Base-by-base conservation (phyloP, 495 filamentous ascomycete genomes). In the Symbiotaphrina buchneri region DNA sequence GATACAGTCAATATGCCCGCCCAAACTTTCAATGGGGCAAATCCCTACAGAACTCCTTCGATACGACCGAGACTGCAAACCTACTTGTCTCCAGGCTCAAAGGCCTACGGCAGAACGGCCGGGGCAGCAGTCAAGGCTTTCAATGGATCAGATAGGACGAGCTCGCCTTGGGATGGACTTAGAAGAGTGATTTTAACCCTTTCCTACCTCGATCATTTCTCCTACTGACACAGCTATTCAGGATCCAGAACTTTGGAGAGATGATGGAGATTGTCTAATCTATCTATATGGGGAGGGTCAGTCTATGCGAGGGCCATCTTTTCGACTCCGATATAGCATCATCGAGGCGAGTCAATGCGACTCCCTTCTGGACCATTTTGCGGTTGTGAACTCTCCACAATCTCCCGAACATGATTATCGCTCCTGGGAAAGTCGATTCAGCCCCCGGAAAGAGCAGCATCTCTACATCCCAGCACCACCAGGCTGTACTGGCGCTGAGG, bases 191-290 rank as follows among this genome's bases (percentile, higher is more conserved):
- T n/a, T n/a, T n/a, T n/a, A n/a, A n/a, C n/a, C n/a, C n/a, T n/a
- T n/a, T n/a, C n/a, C n/a, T n/a, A n/a, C n/a, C n/a, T n/a, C n/a
- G n/a, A n/a, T n/a, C n/a, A n/a, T n/a, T n/a, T n/a, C n/a, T n/a
- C n/a, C n/a, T n/a, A n/a, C n/a, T n/a, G n/a, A n/a, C n/a, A n/a
- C n/a, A n/a, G n/a, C n/a, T n/a, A n/a, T 14, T n/a, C 22, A 63
- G 59, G 72, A 78, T 43, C 49, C 61, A 10, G 69, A 76, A 33
- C 53, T 78, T 10, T 78, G 68, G 68, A 56, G 53, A 45, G 49
- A 55, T 0, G 47, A 64, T 33, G 72, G 65, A 7, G 62, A 76
- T 42, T 77, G 71, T 38, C 47, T 62, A 1, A 55, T 78, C 1
- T 53, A 74, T 45, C 53, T 77, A 4, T 68, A 76, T 33, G 57